Conservation (phyloP, 306 rosid species). For the Quillaja saponaria region DNA sequence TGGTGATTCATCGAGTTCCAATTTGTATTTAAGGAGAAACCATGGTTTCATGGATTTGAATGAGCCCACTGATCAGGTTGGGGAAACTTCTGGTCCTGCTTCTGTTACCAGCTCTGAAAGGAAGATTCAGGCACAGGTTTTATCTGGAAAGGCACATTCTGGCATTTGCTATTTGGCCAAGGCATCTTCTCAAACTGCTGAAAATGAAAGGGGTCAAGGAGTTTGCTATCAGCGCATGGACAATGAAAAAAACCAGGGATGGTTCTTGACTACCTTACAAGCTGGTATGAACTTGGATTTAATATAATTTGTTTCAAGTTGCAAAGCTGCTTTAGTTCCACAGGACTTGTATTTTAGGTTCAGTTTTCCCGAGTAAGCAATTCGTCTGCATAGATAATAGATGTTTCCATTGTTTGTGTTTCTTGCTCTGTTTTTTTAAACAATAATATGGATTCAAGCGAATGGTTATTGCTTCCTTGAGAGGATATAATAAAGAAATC, state of each 20-base stretch:
- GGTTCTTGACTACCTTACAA: slow-evolving; percentile 9
- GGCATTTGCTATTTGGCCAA: slow-evolving; percentile 23
- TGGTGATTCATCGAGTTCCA: slow-evolving; percentile 12
- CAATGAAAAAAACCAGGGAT: slow-evolving; percentile 7
- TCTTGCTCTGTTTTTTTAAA: no score
- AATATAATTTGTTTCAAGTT: no score
- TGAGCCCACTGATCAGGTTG: slow-evolving; percentile 27
- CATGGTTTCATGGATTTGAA: slow-evolving; percentile 23
- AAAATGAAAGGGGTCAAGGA: background rate
- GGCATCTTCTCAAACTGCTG: slow-evolving; percentile 19
- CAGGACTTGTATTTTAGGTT: no score
- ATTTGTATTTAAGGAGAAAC: slow-evolving; percentile 12
- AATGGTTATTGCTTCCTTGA: no score
- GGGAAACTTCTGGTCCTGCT: slow-evolving; percentile 23
- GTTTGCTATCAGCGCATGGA: slow-evolving; percentile 6
- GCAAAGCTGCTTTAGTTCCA: no score
- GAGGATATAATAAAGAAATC: no score
- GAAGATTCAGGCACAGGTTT: slow-evolving; percentile 1
- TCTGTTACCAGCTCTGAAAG: slow-evolving; percentile 1
- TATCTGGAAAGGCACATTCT: slow-evolving; percentile 20
- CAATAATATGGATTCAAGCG: no score
- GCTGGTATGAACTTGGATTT: slow-evolving; percentile 24
- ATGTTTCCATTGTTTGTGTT: no score
- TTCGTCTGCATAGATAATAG: no score
- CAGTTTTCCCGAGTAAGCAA: no score